Conservation (phyloP, 306 rosid species). For the Corylus heterophylla region DNA sequence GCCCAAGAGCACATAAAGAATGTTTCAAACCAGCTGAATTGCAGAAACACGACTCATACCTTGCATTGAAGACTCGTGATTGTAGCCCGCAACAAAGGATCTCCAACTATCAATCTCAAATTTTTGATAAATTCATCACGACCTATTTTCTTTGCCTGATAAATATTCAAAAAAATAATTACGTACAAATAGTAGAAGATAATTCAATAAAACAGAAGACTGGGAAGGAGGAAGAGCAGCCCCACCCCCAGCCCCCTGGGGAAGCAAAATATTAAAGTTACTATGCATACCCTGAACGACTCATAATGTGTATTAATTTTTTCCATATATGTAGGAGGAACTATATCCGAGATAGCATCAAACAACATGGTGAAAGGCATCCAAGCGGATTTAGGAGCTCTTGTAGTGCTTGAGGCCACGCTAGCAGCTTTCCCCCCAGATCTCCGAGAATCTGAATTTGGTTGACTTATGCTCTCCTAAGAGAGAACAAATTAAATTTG, state of each 20-base stretch:
- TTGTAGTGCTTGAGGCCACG: slow-evolving; percentile 44
- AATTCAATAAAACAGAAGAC: slow-evolving; percentile 3
- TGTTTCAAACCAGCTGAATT: not conserved
- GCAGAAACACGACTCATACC: slow-evolving; percentile 37
- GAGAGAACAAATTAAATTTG: slow-evolving; percentile 9
- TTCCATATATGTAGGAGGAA: slow-evolving; percentile 50
- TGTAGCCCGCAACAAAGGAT: slow-evolving; percentile 60
- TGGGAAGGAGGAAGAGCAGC: not conserved
- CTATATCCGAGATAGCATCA: slow-evolving; percentile 55
- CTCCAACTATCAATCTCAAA: slow-evolving; percentile 80
- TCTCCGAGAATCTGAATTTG: slow-evolving; percentile 32
- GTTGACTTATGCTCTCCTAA: slow-evolving; percentile 32
- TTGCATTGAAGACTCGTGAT: slow-evolving; percentile 52
- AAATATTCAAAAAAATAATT: slow-evolving; percentile 1
- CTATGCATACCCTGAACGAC: slow-evolving; percentile 54
- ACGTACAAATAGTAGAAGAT: slow-evolving; percentile 1
- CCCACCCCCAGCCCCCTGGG: too few relatives aligned
- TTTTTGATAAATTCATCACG: slow-evolving; percentile 70
- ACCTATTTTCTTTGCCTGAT: slow-evolving; percentile 61
- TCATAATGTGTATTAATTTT: slow-evolving; percentile 46
- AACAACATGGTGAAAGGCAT: slow-evolving; percentile 77
- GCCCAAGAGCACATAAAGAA: not conserved
- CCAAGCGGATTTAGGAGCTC: slow-evolving; percentile 75
- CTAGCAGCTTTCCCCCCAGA: slow-evolving; percentile 47
- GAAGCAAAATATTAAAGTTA: slow-evolving; percentile 6